Percentiles rank a stretch among this genome's conserved stretches.
These are phyloP conservation scores for Coelastrella sp. DNA, from an alignment of 139 green algal species.

Conservation along the genomic window DNA sequence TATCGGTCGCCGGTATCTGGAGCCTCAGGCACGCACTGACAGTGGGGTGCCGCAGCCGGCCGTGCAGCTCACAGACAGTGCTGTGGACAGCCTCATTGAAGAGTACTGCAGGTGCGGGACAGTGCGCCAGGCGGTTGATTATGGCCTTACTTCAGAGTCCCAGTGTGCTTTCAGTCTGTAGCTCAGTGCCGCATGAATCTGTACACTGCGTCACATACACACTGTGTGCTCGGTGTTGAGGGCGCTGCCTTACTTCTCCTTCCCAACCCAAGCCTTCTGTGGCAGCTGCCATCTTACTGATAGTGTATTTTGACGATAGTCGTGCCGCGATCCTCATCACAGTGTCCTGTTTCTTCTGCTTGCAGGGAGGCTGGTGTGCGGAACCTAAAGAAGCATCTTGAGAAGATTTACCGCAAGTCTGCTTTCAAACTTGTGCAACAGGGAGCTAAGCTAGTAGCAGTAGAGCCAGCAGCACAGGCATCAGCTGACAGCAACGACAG, in stretches of 20 bases:
- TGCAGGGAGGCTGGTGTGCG: constrained; percentile 94
- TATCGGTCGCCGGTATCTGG: constrained; percentile 95
- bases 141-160: too few relatives aligned
- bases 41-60: constrained; percentile 79
- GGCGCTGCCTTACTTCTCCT: too few relatives aligned
- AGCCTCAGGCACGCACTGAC: constrained; percentile 79
- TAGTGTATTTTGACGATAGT: too few relatives aligned
- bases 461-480: constrained; percentile 34
- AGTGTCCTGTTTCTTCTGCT: not conserved
- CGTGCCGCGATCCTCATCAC: too few relatives aligned
- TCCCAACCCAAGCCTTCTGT: not conserved
- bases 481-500: not conserved
- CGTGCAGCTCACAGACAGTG: constrained; percentile 80
- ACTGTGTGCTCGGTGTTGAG: too few relatives aligned
- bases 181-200: too few relatives aligned
- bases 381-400: constrained; percentile 98
- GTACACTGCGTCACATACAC: too few relatives aligned
- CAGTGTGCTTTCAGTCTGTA: too few relatives aligned
- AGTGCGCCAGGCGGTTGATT: too few relatives aligned
- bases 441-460: constrained; percentile 27
- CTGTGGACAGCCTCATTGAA: constrained; percentile 87
- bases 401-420: constrained; percentile 97
- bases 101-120: constrained; percentile 80
- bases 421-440: constrained; percentile 79
- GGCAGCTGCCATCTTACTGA: too few relatives aligned